phyloP scores from a whole-genome alignment of 2,329 filamentous ascomycete species.

The Pseudonectria foliicola region DNA sequence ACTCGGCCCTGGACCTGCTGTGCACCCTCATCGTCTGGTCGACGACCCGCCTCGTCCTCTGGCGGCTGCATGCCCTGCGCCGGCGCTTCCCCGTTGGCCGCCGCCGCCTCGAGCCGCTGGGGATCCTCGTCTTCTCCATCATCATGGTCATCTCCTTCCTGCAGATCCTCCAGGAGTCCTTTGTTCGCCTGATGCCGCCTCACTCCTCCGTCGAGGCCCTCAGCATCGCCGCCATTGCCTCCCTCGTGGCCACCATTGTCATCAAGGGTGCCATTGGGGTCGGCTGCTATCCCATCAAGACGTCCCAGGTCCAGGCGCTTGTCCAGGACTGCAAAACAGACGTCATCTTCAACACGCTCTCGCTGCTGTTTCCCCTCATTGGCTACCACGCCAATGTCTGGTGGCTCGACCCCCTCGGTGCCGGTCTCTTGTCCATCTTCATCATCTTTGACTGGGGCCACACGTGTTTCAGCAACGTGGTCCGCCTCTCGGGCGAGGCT shows the following conservation, averaged over 20 bases:
- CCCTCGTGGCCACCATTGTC: slow-evolving; percentile 65
- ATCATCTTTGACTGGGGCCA: slow-evolving; percentile 64
- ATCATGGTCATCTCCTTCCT: slow-evolving; percentile 79
- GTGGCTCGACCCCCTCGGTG: slow-evolving; percentile 61
- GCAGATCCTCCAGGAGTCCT: slow-evolving; percentile 64
- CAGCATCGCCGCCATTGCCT: slow-evolving; percentile 24
- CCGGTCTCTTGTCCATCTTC: slow-evolving; percentile 54
- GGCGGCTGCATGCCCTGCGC: slow-evolving; percentile 40
- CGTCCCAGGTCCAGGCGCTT: slow-evolving; percentile 72
- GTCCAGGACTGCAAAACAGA: slow-evolving; percentile 48
- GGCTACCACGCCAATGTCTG: slow-evolving; percentile 52
- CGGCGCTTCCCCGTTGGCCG: slow-evolving; percentile 69
- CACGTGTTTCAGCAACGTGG: slow-evolving; percentile 34
- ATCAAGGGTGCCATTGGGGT: slow-evolving; percentile 78
- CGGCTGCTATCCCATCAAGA: slow-evolving; percentile 75
- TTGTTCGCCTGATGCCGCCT: slow-evolving; percentile 49
- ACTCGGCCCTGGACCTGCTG: slow-evolving; percentile 70
- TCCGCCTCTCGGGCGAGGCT: slow-evolving; percentile 25
- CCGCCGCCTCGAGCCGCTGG: slow-evolving; percentile 62
- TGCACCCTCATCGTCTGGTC: slow-evolving; percentile 74
- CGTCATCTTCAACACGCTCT: slow-evolving; percentile 81
- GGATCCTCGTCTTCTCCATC: slow-evolving; percentile 70
- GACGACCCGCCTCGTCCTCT: slow-evolving; percentile 62
- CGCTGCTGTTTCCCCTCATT: slow-evolving; percentile 74
- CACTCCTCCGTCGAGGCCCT: slow-evolving; percentile 42